Evolutionary conservation across 306 rosid genomes (phyloP).

Genomic region (Medicago ruthenica): DNA sequence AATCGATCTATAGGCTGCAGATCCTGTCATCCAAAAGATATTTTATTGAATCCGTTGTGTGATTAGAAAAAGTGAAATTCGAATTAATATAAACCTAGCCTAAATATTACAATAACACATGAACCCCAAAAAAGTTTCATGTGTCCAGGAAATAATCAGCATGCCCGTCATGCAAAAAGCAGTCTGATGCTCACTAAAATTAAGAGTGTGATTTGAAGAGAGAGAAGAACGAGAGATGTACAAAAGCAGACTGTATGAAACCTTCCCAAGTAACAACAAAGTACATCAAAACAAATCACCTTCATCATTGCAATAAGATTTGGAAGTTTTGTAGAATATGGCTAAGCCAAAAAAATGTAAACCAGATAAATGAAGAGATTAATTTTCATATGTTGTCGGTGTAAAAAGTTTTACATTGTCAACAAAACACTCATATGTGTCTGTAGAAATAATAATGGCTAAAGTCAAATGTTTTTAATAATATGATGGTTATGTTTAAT

Average conservation of each 20-base stretch:
- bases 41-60: slow-evolving; percentile 29
- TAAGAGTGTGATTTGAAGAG: not conserved
- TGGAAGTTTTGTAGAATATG: not conserved
- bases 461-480: too few relatives aligned
- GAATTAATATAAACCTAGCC: not conserved
- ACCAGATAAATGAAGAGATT: not conserved
- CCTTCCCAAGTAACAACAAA: slow-evolving; percentile 1
- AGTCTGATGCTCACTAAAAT: slow-evolving; percentile 26
- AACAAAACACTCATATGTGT: too few relatives aligned
- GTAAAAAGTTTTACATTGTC: too few relatives aligned
- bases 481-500: too few relatives aligned
- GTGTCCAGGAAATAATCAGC: slow-evolving; percentile 25
- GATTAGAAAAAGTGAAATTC: slow-evolving; percentile 13
- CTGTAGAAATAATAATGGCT: too few relatives aligned
- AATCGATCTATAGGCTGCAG: slow-evolving; percentile 89
- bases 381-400: too few relatives aligned
- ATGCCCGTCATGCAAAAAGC: slow-evolving; percentile 19
- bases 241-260: slow-evolving; percentile 27
- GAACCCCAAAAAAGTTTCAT: not conserved
- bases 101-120: not conserved
- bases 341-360: slow-evolving; percentile 23
- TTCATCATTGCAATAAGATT: not conserved
- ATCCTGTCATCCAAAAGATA: slow-evolving; percentile 68
- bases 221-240: slow-evolving; percentile 24
- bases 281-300: not conserved